phyloP scores from a whole-genome alignment of 176 grass and related monocot genomes.

The Eleusine coracana region DNA sequence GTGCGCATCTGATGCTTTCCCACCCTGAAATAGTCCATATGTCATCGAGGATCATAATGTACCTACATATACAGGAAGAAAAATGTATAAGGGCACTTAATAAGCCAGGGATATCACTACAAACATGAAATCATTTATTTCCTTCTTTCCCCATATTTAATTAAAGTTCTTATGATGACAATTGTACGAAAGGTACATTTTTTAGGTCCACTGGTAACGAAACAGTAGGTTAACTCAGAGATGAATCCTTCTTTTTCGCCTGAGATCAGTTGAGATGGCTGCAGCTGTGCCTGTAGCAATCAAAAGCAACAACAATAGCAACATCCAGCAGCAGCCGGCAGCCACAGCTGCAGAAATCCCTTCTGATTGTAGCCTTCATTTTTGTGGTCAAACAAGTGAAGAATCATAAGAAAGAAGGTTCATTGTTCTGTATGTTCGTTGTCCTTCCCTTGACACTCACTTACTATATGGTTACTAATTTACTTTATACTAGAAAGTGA shows the following conservation, averaged over 20 bases:
- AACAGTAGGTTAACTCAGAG: not conserved
- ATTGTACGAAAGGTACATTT: not conserved
- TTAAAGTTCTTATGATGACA: not conserved
- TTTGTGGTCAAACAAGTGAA: not conserved
- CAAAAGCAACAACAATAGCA: too few relatives aligned
- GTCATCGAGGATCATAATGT: conserved; percentile 53
- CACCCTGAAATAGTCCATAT: conserved; percentile 42
- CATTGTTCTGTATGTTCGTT: not conserved
- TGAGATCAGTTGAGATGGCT: too few relatives aligned
- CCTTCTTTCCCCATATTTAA: not conserved
- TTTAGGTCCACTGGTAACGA: not conserved
- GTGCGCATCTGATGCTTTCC: conserved; percentile 44
- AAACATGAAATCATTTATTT: not conserved
- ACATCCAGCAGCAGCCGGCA: too few relatives aligned
- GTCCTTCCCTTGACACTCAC: not conserved
- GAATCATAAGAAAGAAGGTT: not conserved
- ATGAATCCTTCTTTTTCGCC: not conserved
- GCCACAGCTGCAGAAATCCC: too few relatives aligned
- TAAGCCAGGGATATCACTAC: not conserved
- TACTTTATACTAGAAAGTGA: not conserved
- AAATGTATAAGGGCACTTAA: too few relatives aligned
- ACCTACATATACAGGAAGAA: not conserved
- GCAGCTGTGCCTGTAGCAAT: too few relatives aligned
- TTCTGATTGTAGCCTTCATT: too few relatives aligned
- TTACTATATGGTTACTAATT: not conserved